Evolutionary conservation across 768 basidiomycete species (phyloP), one percentile per base, ranked within the genome.

Genomic region (Panaeolus papilionaceus): DNA sequence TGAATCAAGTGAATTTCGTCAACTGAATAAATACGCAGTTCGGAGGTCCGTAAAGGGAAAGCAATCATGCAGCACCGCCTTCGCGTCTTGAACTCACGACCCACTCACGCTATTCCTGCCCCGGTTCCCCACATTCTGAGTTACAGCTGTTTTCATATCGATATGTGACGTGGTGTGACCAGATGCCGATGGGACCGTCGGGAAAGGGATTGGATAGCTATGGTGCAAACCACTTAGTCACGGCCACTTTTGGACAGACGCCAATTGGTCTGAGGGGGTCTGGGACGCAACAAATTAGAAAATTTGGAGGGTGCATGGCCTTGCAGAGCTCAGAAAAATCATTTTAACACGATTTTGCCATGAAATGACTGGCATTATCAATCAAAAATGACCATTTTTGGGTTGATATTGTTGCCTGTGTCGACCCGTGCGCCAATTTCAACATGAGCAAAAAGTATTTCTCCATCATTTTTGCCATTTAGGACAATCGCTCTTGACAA

Each of bases 231-330:
- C 9, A n/a, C 54, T 39, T 66, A 37, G 61, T 62, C 66, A 66
- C 66, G 18, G 10, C 66, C 40, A 62, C 61, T 66, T 66, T 61
- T 61, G 61, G 38, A 67, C 66, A 67, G 62, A 28, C 38, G 58
- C 28, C 58, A 61, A 33, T 38, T 38, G 11, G 14, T 61, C 58
- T 61, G 28, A 61, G 58, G 44, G 44, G 44, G 44, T 14, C 20
- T 20, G 14, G 58, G 28, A 61, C 58, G 7, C 23, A 12, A 20
- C 38, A 4, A 16, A 61, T 61, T 26, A 45, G 44, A 45, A n/a
- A 45, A 45, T 45, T 45, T 45, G n/a, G 12, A 45, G 44, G 44
- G 44, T 12, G 12, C n/a, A n/a, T 45, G 9, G n/a, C 12, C n/a
- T 6, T 45, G 16, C 5, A 18, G 44, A 18, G n/a, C n/a, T 16